Base-by-base conservation (phyloP, 768 basidiomycete genomes). In the Suillus subalutaceus region DNA sequence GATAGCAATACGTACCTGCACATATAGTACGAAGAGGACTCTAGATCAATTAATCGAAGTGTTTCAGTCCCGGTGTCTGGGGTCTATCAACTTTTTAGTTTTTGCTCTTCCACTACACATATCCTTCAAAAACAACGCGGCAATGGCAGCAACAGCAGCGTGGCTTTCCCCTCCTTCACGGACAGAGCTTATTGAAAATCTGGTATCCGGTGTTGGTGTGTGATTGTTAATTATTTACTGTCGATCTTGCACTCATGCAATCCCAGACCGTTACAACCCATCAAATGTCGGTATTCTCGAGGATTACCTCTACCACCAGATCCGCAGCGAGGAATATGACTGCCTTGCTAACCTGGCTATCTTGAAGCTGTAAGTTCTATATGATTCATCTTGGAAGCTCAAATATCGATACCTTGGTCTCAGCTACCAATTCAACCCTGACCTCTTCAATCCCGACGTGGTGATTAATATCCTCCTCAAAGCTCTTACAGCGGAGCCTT, bases 401-500 rank as follows among this genome's bases (percentile, higher is more conserved):
- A 23, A 13, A 26, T 58, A 38, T 16, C 13, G 15, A 58, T 59
- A 20, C 69, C 67, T 26, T 20, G 62, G 20, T 46, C 48, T 18
- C 71, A 97, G 94, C 59, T 97, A 98, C 81, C 96, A 98, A 76
- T 98, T 98, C 81, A 98, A 98, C 81, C 87, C 93, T 41, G 90
- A 93, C 75, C 86, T 97, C 32, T 92, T 93, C 79, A 97, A 97
- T 79, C 88, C 94, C 2, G 94, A 97, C 74, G 92, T 96, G 26
- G 92, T 96, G 71, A 85, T 96, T 77, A 94, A 97, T 81, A 93
- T 98, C 78, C 92, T 99, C 74, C 86, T 96, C 77, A 96, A 96
- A 82, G 85, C 95, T 35, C 85, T 97, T 65, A 90, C 93, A 48
- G 88, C 93, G 2, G 84, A 90, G 59, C 94, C 95, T 41, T 85